These are phyloP conservation scores for Suhomyces maxii DNA, from an alignment of 1,139 yeast genomes.

Conservation along the genomic window DNA sequence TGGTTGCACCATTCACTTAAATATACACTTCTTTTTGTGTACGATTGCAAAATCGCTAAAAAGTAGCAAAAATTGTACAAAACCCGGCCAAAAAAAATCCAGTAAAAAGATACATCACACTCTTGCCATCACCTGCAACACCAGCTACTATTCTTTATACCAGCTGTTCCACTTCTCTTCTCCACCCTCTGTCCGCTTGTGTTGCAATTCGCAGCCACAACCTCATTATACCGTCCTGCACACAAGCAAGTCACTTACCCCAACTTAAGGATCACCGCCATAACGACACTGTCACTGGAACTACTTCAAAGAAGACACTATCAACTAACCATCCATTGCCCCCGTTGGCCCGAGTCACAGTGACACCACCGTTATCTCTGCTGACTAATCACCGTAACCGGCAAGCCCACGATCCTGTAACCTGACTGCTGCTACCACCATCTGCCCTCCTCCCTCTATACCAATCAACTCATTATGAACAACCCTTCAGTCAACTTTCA, in stretches of 20 bases:
- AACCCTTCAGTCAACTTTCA: slow-evolving; percentile 45
- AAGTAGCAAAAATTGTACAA: neutral
- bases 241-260: neutral
- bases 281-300: no score
- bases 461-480: slow-evolving; percentile 24
- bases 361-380: neutral
- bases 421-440: neutral
- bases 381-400: neutral
- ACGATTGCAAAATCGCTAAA: neutral
- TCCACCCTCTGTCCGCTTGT: neutral
- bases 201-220: neutral
- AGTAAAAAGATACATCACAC: neutral
- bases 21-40: no score
- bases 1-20: no score
- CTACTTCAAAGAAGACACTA: no score
- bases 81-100: neutral
- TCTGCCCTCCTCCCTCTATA: neutral
- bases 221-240: neutral
- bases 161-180: no score
- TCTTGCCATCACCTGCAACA: no score
- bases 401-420: neutral
- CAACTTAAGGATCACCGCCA: neutral
- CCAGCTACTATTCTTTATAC: no score
- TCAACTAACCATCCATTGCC: no score
- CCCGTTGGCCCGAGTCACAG: neutral